Evolutionary conservation across 768 basidiomycete genomes (phyloP), one percentile per base, ranked within the genome.

Genomic region (Amanita rubescens): DNA sequence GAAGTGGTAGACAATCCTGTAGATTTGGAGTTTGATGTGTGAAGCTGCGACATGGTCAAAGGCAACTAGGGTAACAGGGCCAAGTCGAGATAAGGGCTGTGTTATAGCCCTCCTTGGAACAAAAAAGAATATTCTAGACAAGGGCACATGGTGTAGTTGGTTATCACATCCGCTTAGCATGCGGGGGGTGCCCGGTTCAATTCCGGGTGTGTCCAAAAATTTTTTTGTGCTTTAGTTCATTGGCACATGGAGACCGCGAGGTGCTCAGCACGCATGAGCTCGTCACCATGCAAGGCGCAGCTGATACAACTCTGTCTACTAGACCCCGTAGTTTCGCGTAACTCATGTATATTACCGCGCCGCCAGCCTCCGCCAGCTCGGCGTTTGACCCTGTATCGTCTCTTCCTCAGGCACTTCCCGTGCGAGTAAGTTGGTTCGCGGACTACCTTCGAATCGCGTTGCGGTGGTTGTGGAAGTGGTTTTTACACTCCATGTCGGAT

Each of bases 131-230:
- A 1, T 12, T 7, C 10, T 6, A 5, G 0, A 0, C 12, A 20
- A 19, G 54, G 54, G 54, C 54, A 55, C 54, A 55, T 55, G 54
- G 54, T 55, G 54, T 55, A 55, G 54, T 55, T 55, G 54, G 54
- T 55, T 55, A 55, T 55, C 54, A 55, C 54, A 45, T 45, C 54
- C 54, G 54, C 48, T 55, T 55, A 55, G 54, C 54, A 55, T 55
- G 48, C 54, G 54, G 54, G 54, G 44, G 54, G 54, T 55, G 54
- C 54, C 54, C 54, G 54, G 54, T 55, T 55, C 54, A 55, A 55
- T 55, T 55, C 54, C 54, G 54, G 54, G 54, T 55, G 54, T 55
- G 54, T 55, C 54, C 54, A 55, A n/a, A n/a, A n/a, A n/a, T 22
- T 24, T 32, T 48, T 54, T 54, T 54, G 35, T 19, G 7, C 0